A percentile compares a stretch with the other conserved stretches of the same genome.
These are phyloP conservation scores for Zelopaecilomyces penicillatus DNA, from an alignment of 2,329 filamentous ascomycete species.

Conservation along the genomic window DNA sequence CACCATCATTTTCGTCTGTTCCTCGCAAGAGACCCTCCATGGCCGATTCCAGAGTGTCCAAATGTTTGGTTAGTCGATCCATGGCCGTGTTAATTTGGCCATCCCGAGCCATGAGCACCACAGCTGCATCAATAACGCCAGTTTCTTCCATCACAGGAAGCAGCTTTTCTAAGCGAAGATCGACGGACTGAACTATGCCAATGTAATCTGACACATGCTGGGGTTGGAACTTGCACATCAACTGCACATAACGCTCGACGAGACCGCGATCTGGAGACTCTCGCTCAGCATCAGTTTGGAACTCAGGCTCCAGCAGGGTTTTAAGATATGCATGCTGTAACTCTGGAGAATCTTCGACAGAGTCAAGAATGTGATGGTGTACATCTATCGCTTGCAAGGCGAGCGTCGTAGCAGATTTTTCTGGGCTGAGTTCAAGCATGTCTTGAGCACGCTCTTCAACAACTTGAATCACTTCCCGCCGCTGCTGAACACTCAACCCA, in stretches of 20 bases:
- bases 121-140: constrained; percentile 85
- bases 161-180: constrained; percentile 71
- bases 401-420: constrained; percentile 56
- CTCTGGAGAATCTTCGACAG: constrained; percentile 51
- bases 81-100: constrained; percentile 78
- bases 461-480: constrained; percentile 59
- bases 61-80: constrained; percentile 71
- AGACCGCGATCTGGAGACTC: constrained; percentile 47
- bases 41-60: constrained; percentile 71
- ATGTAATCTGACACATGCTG: constrained; percentile 80
- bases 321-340: constrained; percentile 69
- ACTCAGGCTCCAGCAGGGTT: constrained; percentile 60
- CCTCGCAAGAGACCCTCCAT: constrained; percentile 61
- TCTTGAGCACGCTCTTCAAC: constrained; percentile 57
- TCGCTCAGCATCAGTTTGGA: constrained; percentile 25
- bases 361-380: constrained; percentile 56
- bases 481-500: constrained; percentile 59
- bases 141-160: constrained; percentile 83
- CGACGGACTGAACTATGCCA: constrained; percentile 62
- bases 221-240: constrained; percentile 84
- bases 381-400: constrained; percentile 53
- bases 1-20: constrained; percentile 43
- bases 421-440: constrained; percentile 59
- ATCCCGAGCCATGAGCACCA: constrained; percentile 82
- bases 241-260: constrained; percentile 74